Evolutionary conservation across 306 rosid genomes (phyloP), one percentile per base, ranked within the genome.

Genomic region (Gleditsia sinensis): DNA sequence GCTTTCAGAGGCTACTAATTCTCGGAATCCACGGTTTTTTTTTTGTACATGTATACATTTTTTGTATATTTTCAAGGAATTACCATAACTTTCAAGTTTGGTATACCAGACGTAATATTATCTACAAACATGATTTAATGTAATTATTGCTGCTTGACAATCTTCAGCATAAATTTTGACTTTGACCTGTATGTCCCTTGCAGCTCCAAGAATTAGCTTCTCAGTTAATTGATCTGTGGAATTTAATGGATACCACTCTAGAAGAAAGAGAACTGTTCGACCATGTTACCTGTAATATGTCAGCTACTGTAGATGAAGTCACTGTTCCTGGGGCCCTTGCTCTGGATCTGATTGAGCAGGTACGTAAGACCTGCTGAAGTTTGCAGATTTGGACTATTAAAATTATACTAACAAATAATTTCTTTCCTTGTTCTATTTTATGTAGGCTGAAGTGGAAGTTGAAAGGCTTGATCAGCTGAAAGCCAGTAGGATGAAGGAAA

Each of bases 401-500:
- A 36, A 23, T 66, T 7, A 37, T 71, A 45, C 66, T 57, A 21
- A 55, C 42, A 13, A 28, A 58, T 67, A 69, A 30, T 63, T 78
- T 74, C 27, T 72, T 72, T 61, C 70, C 48, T 51, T 50, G 16
- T 27, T 65, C 33, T 60, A 28, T 62, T 28, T 79, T 67, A 19
- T 78, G 61, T 77, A 94, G 99, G 94, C 99, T 69, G 99, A 92
- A 84, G 96, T 92, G 40, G 99, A 95, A 88, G 99, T 95, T 69
- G 99, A 90, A 79, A 88, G 99, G 83, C 96, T 95, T 77, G 99
- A 95, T 88, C 93, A 84, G 83, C 89, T 95, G 78, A 95, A 95
- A 81, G 88, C 97, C 32, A 92, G 99, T 80, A 87, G 94, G 89
- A 95, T 95, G 99, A 95, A 92, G 85, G 99, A 95, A 84, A 95